Conservation (phyloP, 2,329 filamentous ascomycete species). For the Drechslera avenae region DNA sequence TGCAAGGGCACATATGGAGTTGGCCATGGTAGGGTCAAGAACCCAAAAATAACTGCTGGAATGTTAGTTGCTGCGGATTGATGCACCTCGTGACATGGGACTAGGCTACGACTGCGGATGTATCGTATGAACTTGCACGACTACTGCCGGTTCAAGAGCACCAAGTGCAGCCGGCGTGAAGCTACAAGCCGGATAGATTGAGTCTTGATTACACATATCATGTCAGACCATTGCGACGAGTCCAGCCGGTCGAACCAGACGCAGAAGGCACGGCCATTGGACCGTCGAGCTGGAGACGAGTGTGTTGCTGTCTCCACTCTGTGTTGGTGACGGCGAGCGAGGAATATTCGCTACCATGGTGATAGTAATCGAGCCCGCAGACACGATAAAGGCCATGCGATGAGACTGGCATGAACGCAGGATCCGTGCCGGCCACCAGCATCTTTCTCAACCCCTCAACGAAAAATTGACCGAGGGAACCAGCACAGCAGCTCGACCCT, state of each 20-base stretch:
- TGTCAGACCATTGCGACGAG: conserved; percentile 27
- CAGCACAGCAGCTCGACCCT: no score
- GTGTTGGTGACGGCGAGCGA: not conserved
- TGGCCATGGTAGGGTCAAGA: conserved; percentile 9
- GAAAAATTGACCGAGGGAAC: no score
- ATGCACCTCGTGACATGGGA: conserved; percentile 17
- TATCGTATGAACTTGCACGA: conserved; percentile 32
- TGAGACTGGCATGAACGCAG: not conserved
- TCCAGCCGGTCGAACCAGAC: conserved; percentile 12
- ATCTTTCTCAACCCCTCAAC: not conserved
- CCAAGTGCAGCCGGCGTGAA: conserved; percentile 27
- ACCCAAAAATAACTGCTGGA: conserved; percentile 39
- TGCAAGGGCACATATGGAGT: conserved; percentile 38
- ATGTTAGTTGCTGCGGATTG: conserved; percentile 19
- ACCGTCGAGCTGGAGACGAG: not conserved
- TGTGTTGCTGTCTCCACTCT: not conserved
- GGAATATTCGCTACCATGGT: not conserved
- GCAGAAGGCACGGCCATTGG: not conserved
- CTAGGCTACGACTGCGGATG: conserved; percentile 5
- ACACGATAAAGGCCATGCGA: not conserved
- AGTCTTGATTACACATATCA: conserved; percentile 40
- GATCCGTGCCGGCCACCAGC: not conserved
- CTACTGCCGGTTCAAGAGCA: conserved; percentile 22
- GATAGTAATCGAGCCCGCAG: not conserved
- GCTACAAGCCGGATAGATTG: conserved; percentile 37